Conservation (phyloP, 352 stramenopile genomes). For the Globisporangium cystogenes region DNA sequence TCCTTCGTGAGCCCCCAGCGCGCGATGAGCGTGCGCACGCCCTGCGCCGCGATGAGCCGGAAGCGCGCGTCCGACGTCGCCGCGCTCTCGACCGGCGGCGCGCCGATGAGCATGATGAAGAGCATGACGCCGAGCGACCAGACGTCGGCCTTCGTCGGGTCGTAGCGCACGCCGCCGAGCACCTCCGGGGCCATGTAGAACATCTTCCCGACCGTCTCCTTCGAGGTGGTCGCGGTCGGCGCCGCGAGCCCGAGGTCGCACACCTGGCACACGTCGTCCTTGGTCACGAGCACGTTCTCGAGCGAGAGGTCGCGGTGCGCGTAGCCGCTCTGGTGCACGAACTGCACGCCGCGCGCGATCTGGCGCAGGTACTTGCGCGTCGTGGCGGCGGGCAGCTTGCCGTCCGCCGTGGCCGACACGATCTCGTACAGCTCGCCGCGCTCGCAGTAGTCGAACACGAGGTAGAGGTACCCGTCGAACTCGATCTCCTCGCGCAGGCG, state of each 20-base stretch:
- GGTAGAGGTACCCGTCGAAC: constrained; percentile 74
- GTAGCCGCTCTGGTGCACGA: constrained; percentile 70
- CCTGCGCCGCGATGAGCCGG: constrained; percentile 51
- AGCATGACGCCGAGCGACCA: constrained; percentile 86
- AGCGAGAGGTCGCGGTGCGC: constrained; percentile 80
- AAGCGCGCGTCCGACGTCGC: constrained; percentile 52
- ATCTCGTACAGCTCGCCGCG: constrained; percentile 77
- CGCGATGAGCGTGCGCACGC: constrained; percentile 53
- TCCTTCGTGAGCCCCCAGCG: constrained; percentile 62
- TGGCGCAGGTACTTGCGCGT: constrained; percentile 57
- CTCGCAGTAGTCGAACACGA: constrained; percentile 71
- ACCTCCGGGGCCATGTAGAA: constrained; percentile 87
- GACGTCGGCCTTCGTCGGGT: constrained; percentile 74
- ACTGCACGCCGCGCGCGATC: constrained; percentile 66
- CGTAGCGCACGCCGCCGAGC: constrained; percentile 47
- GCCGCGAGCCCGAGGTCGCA: constrained; percentile 78
- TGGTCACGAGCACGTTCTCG: constrained; percentile 78
- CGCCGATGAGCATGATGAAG: constrained; percentile 77
- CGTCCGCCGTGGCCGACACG: constrained; percentile 44
- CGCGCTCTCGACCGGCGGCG: constrained; percentile 59
- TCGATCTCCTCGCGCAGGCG: constrained; percentile 70
- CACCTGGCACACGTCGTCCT: constrained; percentile 68
- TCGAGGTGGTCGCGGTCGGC: constrained; percentile 28
- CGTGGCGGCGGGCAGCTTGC: constrained; percentile 35
- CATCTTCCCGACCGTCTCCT: constrained; percentile 74